Percentiles rank a stretch among this genome's conserved stretches.
phyloP scores from a whole-genome alignment of 345 rosid genomes.

The Eucalyptus sp. region DNA sequence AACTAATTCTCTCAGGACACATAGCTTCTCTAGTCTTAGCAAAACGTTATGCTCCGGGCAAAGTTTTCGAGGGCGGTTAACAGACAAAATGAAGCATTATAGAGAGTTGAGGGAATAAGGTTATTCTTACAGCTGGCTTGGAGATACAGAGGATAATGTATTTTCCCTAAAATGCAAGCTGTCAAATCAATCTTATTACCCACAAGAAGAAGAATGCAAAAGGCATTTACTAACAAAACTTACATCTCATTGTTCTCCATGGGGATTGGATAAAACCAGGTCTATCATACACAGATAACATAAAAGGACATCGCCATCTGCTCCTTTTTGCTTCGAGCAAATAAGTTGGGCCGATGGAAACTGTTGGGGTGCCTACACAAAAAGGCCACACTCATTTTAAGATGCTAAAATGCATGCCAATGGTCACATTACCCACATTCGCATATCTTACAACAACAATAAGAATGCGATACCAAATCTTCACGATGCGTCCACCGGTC shows the following conservation, averaged over 20 bases:
- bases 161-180: background rate
- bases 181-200: background rate
- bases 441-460: background rate
- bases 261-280: background rate
- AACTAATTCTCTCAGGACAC: background rate
- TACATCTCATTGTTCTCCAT: background rate
- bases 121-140: background rate
- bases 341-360: background rate
- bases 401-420: background rate
- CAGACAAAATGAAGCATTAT: background rate
- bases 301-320: background rate
- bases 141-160: background rate
- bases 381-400: background rate
- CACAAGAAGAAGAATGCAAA: background rate
- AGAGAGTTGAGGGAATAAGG: background rate
- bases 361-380: background rate
- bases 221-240: background rate
- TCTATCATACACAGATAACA: background rate
- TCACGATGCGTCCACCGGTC: background rate
- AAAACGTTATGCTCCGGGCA: background rate
- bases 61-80: background rate
- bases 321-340: background rate
- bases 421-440: background rate
- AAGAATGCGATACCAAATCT: background rate
- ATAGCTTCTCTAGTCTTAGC: background rate